Base-by-base conservation (phyloP, 129 eudicot genomes). In the Helianthus annuus region DNA sequence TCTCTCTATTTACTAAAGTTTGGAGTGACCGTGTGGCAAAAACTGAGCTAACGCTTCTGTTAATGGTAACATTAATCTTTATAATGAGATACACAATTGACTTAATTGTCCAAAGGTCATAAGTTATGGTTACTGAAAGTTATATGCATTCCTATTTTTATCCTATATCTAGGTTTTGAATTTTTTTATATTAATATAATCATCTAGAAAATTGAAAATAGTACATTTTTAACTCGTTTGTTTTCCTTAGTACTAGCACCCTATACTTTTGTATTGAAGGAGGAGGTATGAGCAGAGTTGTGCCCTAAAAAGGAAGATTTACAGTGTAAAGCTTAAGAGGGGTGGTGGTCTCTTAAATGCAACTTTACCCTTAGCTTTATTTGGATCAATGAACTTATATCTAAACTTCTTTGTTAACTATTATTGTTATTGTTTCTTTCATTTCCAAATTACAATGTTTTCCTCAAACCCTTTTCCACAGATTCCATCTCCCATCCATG, bases 231-330 rank as follows among this genome's bases (percentile, higher is more conserved):
- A 62, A 15, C 48, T 39, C 24, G 16, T 24, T 58, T 62, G 4
- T 62, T 46, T 62, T 39, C 68, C 22, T 62, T 62, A 62, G 68
- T 62, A 62, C 22, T 10, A 39, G 48, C 1, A 62, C 48, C 15
- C 13, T 62, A 62, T 36, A 62, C 68, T 15, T 62, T 62, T 62
- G 38, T 58, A 29, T 58, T 58, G 32, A 24, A 16, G 3, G 40
- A 11, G 40, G 39, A 36, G 46, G 66, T 3, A 57, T 42, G 44
- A 56, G 45, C 39, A 46, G 68, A 60, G 38, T 71, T 71, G 76
- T 71, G 76, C 76, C 76, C 76, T 71, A 59, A 60, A 72, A 72
- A 6, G 34, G 59, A 60, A 60, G 77, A 72, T 72, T 55, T 44
- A 59, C 76, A 58, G 69, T 61, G 36, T 48, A 72, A 72, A 58